Percentiles rank a stretch among this genome's conserved stretches.
These are phyloP conservation scores for Oryza punctata DNA, from an alignment of 176 grass and related monocot species.

Conservation along the genomic window DNA sequence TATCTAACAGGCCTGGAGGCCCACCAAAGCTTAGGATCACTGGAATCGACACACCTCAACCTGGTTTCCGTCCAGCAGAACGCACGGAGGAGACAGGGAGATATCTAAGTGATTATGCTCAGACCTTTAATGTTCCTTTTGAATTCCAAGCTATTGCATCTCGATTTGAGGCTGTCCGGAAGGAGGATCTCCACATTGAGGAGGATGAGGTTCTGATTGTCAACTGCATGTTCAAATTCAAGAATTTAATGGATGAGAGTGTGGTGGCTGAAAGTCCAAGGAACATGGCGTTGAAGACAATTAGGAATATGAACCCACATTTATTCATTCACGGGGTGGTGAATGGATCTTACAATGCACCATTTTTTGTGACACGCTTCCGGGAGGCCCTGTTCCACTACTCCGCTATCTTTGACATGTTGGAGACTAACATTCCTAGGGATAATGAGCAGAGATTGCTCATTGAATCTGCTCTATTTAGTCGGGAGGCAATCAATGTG, in stretches of 20 bases:
- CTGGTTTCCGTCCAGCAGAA: constrained; percentile 78
- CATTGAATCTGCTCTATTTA: constrained; percentile 72
- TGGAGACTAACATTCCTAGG: constrained; percentile 71
- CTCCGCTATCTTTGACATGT: constrained; percentile 81
- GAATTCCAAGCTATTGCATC: constrained; percentile 69
- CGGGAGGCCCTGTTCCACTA: constrained; percentile 85
- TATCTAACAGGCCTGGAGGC: constrained; percentile 51
- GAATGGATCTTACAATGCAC: constrained; percentile 83
- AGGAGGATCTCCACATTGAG: constrained; percentile 74
- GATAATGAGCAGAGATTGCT: constrained; percentile 72
- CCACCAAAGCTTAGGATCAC: constrained; percentile 85
- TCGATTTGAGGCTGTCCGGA: constrained; percentile 64
- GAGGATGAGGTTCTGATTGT: constrained; percentile 86
- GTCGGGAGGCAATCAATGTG: constrained; percentile 68
- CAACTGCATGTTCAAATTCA: constrained; percentile 73
- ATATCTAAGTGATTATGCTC: constrained; percentile 79
- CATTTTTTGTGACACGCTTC: constrained; percentile 92
- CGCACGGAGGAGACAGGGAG: constrained; percentile 80
- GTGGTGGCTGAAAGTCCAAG: constrained; percentile 78
- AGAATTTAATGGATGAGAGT: constrained; percentile 82
- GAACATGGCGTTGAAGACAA: constrained; percentile 77
- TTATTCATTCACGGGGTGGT: constrained; percentile 72
- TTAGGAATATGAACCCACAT: constrained; percentile 85
- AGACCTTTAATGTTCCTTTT: constrained; percentile 73
- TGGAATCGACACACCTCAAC: constrained; percentile 74